phyloP scores from a whole-genome alignment of 169 alveolate species.

The Cryptosporidium bovis region DNA sequence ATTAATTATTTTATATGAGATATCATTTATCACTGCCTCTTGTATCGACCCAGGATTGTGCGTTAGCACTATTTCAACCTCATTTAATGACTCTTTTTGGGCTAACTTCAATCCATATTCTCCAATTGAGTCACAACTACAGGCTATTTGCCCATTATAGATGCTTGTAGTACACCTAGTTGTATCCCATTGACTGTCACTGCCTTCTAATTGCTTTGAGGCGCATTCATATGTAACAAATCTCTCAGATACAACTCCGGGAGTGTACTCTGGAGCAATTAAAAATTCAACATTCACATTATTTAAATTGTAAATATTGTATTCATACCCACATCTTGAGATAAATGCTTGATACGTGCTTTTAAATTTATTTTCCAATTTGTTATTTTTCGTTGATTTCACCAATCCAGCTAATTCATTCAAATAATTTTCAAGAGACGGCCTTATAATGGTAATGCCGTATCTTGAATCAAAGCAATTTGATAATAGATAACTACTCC shows the following conservation, averaged over 20 bases:
- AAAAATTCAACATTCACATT: not conserved
- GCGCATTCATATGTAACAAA: slow-evolving; percentile 34
- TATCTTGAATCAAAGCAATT: slow-evolving; percentile 43
- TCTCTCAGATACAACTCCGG: slow-evolving; percentile 30
- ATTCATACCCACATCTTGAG: slow-evolving; percentile 62
- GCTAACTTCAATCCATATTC: slow-evolving; percentile 18
- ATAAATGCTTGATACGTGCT: slow-evolving; percentile 22
- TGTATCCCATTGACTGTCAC: slow-evolving; percentile 17
- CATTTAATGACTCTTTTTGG: slow-evolving; percentile 23
- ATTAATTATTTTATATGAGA: slow-evolving; percentile 15
- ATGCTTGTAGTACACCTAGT: slow-evolving; percentile 16
- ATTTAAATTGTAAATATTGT: not conserved
- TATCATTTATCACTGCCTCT: slow-evolving; percentile 23
- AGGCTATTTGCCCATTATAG: slow-evolving; percentile 2
- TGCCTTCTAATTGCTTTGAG: not conserved
- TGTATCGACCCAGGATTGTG: slow-evolving; percentile 74
- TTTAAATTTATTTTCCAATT: not conserved
- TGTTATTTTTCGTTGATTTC: slow-evolving; percentile 10
- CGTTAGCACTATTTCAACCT: slow-evolving; percentile 26
- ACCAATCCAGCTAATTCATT: not conserved
- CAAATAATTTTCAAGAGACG: slow-evolving; percentile 25
- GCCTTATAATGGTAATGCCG: slow-evolving; percentile 22
- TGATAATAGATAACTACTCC: slow-evolving; percentile 6
- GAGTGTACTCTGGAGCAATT: slow-evolving; percentile 42
- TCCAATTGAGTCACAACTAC: slow-evolving; percentile 52